Base-by-base conservation (phyloP, 2,329 filamentous ascomycete species). In the Botrytis galanthina region DNA sequence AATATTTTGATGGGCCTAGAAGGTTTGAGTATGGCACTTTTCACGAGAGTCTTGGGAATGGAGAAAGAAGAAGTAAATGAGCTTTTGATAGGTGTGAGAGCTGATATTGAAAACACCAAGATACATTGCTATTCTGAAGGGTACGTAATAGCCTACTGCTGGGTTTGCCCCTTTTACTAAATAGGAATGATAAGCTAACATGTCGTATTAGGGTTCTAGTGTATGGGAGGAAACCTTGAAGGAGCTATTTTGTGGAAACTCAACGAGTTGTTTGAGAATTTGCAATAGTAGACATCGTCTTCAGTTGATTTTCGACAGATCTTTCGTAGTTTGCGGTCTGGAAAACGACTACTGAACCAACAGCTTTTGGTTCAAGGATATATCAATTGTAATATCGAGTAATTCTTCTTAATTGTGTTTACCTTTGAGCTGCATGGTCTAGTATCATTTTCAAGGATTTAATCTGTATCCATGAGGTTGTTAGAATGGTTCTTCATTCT, bases 1-100 rank as follows among this genome's bases (percentile, higher is more conserved):
- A 77, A 80, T 69, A 18, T 78, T 9, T 44, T 73, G 42, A 72
- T 73, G 48, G 77, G 75, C 16, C 44, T 78, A 10, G 74, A 77
- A 63, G 72, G 64, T 22, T 46, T 78, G 20, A 74, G 69, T 37
- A 69, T 78, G 73, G 74, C 72, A 54, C 61, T 70, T 20, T 74
- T 74, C 71, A 73, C 81, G 9, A 80, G 80, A 5, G 79, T 73
- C 48, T 77, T 74, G 71, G 75, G 75, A 16, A 75, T 74, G 76
- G 59, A 48, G 72, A 60, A 78, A 76, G 48, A 83, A 74, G 71
- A 80, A 16, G 71, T 81, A 74, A 32, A 81, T 78, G 59, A 82
- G 69, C 73, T 76, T 20, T 42, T 76, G 48, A 35, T 46, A 26
- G 59, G 46, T 3, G 76, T 77, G 26, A 74, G 64, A 44, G 64